Percentiles rank a stretch among this genome's conserved stretches.
These are phyloP conservation scores for Sarcodon aspratus DNA, from an alignment of 768 basidiomycete genomes.

Conservation along the genomic window DNA sequence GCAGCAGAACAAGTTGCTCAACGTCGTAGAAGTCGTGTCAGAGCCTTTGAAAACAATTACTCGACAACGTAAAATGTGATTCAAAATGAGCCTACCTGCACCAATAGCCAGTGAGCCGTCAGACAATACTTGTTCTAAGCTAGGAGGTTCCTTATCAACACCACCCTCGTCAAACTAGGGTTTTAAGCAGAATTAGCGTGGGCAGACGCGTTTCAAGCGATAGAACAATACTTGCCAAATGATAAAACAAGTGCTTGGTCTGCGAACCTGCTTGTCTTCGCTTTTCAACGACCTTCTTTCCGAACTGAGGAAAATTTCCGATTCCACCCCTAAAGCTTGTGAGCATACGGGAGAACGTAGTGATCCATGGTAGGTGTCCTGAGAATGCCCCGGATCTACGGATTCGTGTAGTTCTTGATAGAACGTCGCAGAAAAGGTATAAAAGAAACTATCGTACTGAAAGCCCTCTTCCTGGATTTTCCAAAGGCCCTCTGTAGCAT, in stretches of 20 bases:
- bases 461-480: not conserved
- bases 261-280: not conserved
- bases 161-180: conserved; percentile 16
- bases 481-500: no score
- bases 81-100: no score
- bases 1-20: conserved; percentile 22
- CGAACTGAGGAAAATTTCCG: not conserved
- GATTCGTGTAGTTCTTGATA: not conserved
- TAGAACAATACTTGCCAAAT: not conserved
- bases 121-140: conserved; percentile 20
- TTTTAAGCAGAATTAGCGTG: not conserved
- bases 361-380: not conserved
- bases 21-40: conserved; percentile 28
- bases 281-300: not conserved
- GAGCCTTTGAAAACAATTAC: conserved; percentile 33
- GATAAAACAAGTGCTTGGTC: not conserved
- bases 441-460: not conserved
- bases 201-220: not conserved
- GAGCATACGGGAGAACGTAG: no score
- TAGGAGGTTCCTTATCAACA: conserved; percentile 13
- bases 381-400: not conserved
- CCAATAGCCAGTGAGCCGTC: conserved; percentile 26
- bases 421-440: not conserved
- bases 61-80: no score
- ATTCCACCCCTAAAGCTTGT: no score